Evolutionary conservation across 345 rosid species (phyloP).

Genomic region (Aegle marmelos): DNA sequence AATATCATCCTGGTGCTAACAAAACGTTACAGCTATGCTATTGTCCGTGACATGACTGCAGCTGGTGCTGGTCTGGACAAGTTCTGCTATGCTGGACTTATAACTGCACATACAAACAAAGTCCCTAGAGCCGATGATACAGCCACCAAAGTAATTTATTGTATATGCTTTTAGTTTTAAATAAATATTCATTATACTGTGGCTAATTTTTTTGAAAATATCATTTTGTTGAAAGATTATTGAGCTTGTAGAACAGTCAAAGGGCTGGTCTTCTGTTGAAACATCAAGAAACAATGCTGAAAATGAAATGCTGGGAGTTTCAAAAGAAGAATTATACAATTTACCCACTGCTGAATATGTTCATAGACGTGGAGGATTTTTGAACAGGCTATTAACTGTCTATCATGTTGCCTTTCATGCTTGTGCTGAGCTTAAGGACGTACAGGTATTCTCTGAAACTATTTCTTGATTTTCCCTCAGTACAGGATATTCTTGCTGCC

Average conservation of each 20-base stretch:
- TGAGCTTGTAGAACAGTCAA: constrained; percentile 82
- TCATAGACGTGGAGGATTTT: constrained; percentile 59
- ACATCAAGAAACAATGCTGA: constrained; percentile 53
- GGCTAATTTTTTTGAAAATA: constrained; percentile 19
- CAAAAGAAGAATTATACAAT: constrained; percentile 87
- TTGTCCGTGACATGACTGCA: constrained; percentile 97
- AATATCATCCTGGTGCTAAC: background rate
- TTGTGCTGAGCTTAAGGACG: constrained; percentile 73
- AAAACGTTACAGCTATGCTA: constrained; percentile 56
- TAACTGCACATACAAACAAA: constrained; percentile 77
- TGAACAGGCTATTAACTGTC: constrained; percentile 58
- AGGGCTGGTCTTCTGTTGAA: constrained; percentile 87
- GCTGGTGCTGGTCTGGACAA: constrained; percentile 91
- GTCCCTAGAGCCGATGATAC: constrained; percentile 59
- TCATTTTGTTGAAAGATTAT: constrained; percentile 51
- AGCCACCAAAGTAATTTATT: constrained; percentile 54
- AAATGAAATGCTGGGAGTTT: constrained; percentile 67
- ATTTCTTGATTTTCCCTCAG: constrained; percentile 8
- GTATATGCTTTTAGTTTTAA: background rate
- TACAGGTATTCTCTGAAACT: constrained; percentile 50
- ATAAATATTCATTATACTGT: background rate
- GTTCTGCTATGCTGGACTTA: constrained; percentile 97
- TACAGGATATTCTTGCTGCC: background rate
- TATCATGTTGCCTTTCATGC: constrained; percentile 85
- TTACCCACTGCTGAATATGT: constrained; percentile 75